Base-by-base conservation (phyloP, 139 green algal species). In the Chlorella sp. region DNA sequence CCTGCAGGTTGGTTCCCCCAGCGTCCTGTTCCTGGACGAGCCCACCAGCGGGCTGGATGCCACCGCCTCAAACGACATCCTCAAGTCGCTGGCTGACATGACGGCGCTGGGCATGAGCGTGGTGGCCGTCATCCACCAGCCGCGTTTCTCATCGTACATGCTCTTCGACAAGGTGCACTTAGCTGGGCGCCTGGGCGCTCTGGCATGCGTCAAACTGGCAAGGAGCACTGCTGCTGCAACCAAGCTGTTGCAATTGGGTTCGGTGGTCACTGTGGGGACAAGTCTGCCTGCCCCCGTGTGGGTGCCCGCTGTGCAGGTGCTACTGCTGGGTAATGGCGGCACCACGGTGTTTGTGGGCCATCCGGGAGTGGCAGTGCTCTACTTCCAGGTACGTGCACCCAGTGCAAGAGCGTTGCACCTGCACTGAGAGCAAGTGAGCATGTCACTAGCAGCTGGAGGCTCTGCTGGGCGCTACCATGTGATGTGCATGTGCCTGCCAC, bases 101-200 rank as follows among this genome's bases (percentile, higher is more conserved):
- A 78, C 87, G 0, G 68, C 74, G 23, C 71, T 90, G 66, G 89
- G 89, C 49, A 91, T 91, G 87, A 91, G 80, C 66, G 75, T 96
- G 29, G 75, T 92, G 4, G 85, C 79, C 2, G 86, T 87, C 24
- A 82, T 82, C 69, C 83, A 88, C 64, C 79, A 84, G 73, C 82
- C 82, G 0, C 75, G 75, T 33, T 81, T 78, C 71, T 77, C 67
- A 33, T 76, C 49, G 31, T 93, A 88, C 72, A 63, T 75, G 20
- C 69, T 92, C 51, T 94, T 93, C 69, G 86, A 96, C 81, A 78
- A 93, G 81, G 74, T 96, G 65, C 0, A n/a, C n/a, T n/a, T n/a
- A n/a, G 75, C 34, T 10, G n/a, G n/a, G n/a, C n/a, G n/a, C n/a
- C n/a, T n/a, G n/a, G n/a, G n/a, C n/a, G n/a, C n/a, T n/a, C n/a